Base-by-base conservation (phyloP, 108 stramenopile genomes). In the Nannochloropsis salina region DNA sequence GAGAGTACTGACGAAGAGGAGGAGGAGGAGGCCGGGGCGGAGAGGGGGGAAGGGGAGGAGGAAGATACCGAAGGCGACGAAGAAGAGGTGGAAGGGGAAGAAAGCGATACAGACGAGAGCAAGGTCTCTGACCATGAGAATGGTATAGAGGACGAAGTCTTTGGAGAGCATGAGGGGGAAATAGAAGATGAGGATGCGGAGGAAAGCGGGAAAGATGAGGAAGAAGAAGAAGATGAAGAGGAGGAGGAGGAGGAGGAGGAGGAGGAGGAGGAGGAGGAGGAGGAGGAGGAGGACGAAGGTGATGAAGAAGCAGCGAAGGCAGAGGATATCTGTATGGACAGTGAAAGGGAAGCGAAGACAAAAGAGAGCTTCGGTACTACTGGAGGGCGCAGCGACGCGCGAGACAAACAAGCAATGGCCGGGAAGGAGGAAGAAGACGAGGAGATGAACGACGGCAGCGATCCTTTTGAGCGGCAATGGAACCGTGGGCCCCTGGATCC, bases 1-100 rank as follows among this genome's bases (percentile, higher is more conserved):
- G 61, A 74, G 61, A 74, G 61, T 74, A n/a, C 15, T 15, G 61
- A 74, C 20, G 61, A 74, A 74, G 61, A 74, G 61, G 61, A 74
- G 6, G 61, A 74, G 2, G 61, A 74, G 61, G 61, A 74, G 8
- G 61, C 15, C 4, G 61, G n/a, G 0, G 61, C 15, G n/a, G 61
- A 51, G 15, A 15, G 15, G 12, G 47, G 15, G 10, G 47, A 51
- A 51, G 47, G 47, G 15, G 47, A 15, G 15, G 47, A 51, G 15
- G 47, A 51, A 51, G 47, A 51, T 12, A 15, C 10, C 10, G 47
- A 51, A 51, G 15, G 15, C 12, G 47, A 51, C 12, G 47, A 51
- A 15, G 47, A 51, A 15, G 47, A 51, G 47, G 47, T 12, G 47
- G 47, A 51, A 51, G 1, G 15, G 15, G 47, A 51, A 51, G 47